These are phyloP conservation scores for Canavalia ensiformis DNA, from an alignment of 306 rosid species.

Conservation along the genomic window DNA sequence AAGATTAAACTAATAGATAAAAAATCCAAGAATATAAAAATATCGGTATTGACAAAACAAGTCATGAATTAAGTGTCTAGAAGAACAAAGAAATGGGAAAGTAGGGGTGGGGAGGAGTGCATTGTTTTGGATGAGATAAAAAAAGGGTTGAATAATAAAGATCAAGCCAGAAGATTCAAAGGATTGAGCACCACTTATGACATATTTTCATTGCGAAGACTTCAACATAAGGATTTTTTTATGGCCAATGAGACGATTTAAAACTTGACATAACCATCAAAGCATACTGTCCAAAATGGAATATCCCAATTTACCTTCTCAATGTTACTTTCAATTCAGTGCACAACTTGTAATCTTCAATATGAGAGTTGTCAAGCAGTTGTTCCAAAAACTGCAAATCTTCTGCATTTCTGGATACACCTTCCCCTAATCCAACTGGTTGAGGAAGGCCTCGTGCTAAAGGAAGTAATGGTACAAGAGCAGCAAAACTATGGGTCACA, in stretches of 20 bases:
- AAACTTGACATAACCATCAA: neutral
- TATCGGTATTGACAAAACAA: constrained; percentile 3
- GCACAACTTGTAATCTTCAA: constrained; percentile 85
- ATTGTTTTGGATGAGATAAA: constrained; percentile 5
- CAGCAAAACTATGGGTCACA: constrained; percentile 99
- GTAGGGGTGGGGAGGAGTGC: neutral
- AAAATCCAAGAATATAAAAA: constrained; percentile 11
- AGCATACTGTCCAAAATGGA: constrained; percentile 30
- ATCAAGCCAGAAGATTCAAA: constrained; percentile 13
- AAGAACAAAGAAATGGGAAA: neutral
- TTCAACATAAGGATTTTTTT: neutral
- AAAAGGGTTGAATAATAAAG: constrained; percentile 39
- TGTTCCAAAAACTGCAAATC: constrained; percentile 93
- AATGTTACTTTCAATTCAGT: constrained; percentile 82
- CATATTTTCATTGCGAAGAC: constrained; percentile 13
- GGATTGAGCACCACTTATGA: constrained; percentile 18
- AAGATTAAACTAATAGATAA: constrained; percentile 13
- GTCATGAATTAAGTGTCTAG: constrained; percentile 27
- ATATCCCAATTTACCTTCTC: constrained; percentile 76
- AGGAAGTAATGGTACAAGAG: constrained; percentile 99
- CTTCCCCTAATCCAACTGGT: constrained; percentile 78
- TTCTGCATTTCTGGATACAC: constrained; percentile 71
- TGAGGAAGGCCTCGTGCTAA: constrained; percentile 95
- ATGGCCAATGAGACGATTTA: constrained; percentile 21
- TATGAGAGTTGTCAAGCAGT: constrained; percentile 94